Conservation (phyloP, 2,329 filamentous ascomycete genomes). For the Microdochium nivale region DNA sequence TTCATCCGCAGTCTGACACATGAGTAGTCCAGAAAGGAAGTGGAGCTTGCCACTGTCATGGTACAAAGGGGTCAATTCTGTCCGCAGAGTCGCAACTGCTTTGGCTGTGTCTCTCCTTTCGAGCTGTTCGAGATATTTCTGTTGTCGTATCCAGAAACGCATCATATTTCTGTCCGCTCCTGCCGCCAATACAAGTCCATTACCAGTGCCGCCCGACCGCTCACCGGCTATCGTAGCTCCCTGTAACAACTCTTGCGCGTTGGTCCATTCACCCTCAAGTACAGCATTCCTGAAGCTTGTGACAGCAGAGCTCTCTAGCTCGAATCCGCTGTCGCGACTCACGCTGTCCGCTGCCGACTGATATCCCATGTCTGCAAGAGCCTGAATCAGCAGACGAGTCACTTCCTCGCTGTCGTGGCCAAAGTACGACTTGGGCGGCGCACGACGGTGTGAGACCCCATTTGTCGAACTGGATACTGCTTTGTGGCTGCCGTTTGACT, state of each 20-base stretch:
- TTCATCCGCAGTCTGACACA: constrained; percentile 75
- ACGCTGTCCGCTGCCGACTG: constrained; percentile 65
- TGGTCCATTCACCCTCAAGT: constrained; percentile 69
- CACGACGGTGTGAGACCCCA: constrained; percentile 35
- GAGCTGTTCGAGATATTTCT: constrained; percentile 89
- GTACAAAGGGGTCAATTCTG: constrained; percentile 79
- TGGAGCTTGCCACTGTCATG: constrained; percentile 72
- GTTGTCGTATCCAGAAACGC: constrained; percentile 81
- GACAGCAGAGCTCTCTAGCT: constrained; percentile 78
- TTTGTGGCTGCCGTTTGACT: constrained; percentile 40
- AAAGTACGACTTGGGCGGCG: constrained; percentile 45
- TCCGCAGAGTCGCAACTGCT: constrained; percentile 75
- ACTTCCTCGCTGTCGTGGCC: constrained; percentile 91
- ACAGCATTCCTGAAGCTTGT: constrained; percentile 79
- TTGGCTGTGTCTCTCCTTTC: constrained; percentile 64
- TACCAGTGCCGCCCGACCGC: constrained; percentile 21
- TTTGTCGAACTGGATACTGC: constrained; percentile 36
- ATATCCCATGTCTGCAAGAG: constrained; percentile 83
- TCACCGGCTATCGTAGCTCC: constrained; percentile 34
- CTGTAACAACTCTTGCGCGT: constrained; percentile 76
- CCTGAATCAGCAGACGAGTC: constrained; percentile 85
- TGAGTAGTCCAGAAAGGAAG: constrained; percentile 78
- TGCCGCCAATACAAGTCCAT: constrained; percentile 66
- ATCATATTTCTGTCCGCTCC: constrained; percentile 71
- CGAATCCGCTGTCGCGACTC: constrained; percentile 73